Conservation (phyloP, 768 basidiomycete species). For the Multifurca ochricompacta region DNA sequence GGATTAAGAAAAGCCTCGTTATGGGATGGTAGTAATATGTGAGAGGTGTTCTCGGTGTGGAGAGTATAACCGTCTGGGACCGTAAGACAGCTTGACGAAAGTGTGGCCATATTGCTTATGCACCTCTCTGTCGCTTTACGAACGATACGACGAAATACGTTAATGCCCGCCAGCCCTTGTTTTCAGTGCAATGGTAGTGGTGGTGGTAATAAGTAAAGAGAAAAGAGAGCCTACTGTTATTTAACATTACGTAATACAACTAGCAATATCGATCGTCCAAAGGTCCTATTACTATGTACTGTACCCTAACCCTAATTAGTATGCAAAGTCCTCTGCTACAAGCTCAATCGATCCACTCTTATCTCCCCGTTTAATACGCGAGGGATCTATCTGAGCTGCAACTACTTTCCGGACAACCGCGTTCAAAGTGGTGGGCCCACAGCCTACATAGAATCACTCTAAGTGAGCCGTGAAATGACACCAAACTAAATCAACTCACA, state of each 20-base stretch:
- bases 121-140: not conserved
- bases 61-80: constrained; percentile 71
- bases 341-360: constrained; percentile 51
- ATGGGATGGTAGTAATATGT: constrained; percentile 63
- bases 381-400: constrained; percentile 50
- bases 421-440: constrained; percentile 66
- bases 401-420: constrained; percentile 60
- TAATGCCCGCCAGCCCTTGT: not conserved
- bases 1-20: constrained; percentile 95
- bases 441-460: constrained; percentile 37
- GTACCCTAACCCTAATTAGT: constrained; percentile 29
- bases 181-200: too few species aligned
- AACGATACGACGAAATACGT: not conserved
- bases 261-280: too few species aligned
- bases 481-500: constrained; percentile 28
- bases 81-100: constrained; percentile 6
- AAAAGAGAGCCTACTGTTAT: not conserved
- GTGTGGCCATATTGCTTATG: not conserved
- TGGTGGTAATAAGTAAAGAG: not conserved
- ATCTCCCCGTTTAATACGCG: constrained; percentile 45
- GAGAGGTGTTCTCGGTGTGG: constrained; percentile 75
- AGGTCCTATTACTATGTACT: too few species aligned
- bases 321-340: constrained; percentile 62
- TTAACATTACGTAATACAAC: not conserved
- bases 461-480: not conserved